phyloP scores from a whole-genome alignment of 176 grass and related monocot genomes.

The Paspalum vaginatum region DNA sequence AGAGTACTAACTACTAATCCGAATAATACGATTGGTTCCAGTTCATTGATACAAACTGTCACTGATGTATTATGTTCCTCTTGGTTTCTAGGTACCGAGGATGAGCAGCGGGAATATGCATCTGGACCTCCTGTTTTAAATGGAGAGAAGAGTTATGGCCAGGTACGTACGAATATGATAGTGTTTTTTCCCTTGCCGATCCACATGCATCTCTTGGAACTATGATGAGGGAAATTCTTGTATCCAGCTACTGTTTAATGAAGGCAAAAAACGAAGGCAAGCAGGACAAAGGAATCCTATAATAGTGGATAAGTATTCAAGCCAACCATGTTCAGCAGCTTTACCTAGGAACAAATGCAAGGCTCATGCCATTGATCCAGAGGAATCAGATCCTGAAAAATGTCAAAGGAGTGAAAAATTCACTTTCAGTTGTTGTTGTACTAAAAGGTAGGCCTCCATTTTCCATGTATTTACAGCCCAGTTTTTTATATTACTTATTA shows the following conservation, averaged over 20 bases:
- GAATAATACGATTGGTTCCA: not conserved
- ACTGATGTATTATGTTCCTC: not conserved
- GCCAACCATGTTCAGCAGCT: too few species aligned
- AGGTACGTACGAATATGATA: not conserved
- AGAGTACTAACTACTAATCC: not conserved
- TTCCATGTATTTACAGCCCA: not conserved
- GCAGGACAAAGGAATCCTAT: not conserved
- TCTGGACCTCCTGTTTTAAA: not conserved
- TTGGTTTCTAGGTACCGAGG: not conserved
- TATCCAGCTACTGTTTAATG: constrained; percentile 5
- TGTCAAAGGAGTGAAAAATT: not conserved
- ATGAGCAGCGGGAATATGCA: not conserved
- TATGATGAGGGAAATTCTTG: constrained; percentile 1
- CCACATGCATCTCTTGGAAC: not conserved
- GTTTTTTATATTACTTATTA: constrained; percentile 9
- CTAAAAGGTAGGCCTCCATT: constrained; percentile 33
- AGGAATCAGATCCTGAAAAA: constrained; percentile 24
- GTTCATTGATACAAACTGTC: not conserved
- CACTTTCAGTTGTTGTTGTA: not conserved
- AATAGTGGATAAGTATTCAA: too few species aligned
- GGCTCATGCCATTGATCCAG: constrained; percentile 27
- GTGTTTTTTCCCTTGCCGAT: not conserved
- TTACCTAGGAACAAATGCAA: not conserved
- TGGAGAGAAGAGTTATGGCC: constrained; percentile 23
- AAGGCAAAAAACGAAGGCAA: not conserved